phyloP scores from a whole-genome alignment of 2,329 filamentous ascomycete species.

The Didymella arachidicola region DNA sequence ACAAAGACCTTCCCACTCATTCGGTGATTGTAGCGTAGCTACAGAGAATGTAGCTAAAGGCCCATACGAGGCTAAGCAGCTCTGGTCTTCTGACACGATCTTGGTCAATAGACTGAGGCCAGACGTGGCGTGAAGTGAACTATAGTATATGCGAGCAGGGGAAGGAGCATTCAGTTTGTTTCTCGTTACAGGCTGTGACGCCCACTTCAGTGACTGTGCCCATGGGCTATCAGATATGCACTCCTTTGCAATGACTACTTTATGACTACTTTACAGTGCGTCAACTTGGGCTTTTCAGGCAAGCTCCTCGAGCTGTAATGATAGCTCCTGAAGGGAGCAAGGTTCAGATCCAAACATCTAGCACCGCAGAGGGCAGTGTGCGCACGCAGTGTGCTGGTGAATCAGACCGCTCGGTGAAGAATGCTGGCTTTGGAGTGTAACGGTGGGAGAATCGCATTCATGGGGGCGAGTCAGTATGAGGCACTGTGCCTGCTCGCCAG shows the following conservation, averaged over 20 bases:
- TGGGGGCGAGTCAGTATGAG: not conserved
- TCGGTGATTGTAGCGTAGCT: not conserved
- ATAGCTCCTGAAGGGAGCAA: not conserved
- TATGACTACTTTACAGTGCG: too few relatives aligned
- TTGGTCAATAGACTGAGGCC: too few relatives aligned
- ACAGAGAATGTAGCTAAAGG: not conserved
- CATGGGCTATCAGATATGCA: not conserved
- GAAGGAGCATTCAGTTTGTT: not conserved
- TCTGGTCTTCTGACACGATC: not conserved
- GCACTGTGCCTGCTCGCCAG: not conserved
- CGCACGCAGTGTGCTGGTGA: not conserved
- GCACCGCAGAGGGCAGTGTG: not conserved
- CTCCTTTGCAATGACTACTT: not conserved
- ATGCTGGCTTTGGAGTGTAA: not conserved
- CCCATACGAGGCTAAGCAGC: too few relatives aligned
- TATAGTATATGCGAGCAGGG: too few relatives aligned
- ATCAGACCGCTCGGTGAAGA: not conserved
- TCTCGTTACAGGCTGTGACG: not conserved
- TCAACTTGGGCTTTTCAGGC: too few relatives aligned
- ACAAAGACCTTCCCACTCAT: rapidly evolving
- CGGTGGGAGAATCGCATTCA: not conserved
- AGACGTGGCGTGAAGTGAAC: too few relatives aligned
- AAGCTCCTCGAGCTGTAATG: not conserved
- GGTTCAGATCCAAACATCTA: not conserved
- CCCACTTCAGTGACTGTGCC: not conserved